Conservation (phyloP, 2,329 filamentous ascomycete species). For the Monosporascus sp. region DNA sequence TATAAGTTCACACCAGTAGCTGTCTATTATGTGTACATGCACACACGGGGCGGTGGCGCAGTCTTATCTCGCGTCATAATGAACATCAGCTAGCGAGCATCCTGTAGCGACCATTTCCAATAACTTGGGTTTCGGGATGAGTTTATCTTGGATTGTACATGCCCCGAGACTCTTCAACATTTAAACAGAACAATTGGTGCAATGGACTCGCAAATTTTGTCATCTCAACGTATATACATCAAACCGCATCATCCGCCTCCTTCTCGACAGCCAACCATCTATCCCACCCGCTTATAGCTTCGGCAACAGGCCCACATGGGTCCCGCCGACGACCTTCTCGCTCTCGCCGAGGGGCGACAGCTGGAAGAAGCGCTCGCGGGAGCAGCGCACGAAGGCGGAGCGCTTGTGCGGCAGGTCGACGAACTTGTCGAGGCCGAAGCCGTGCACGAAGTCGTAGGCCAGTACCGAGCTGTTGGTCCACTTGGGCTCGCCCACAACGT, state of each 20-base stretch:
- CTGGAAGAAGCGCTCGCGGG: slow-evolving; percentile 65
- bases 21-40: background rate
- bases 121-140: too few species aligned
- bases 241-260: background rate
- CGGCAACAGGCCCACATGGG: slow-evolving; percentile 47
- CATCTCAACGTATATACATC: too few species aligned
- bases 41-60: background rate
- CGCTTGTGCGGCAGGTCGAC: slow-evolving; percentile 70
- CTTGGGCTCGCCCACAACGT: slow-evolving; percentile 65
- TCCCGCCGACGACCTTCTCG: slow-evolving; percentile 51
- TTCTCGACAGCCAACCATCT: background rate
- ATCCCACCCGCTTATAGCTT: slow-evolving; percentile 38
- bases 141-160: too few species aligned
- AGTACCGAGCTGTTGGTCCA: slow-evolving; percentile 65
- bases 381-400: slow-evolving; percentile 60
- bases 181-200: too few species aligned
- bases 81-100: too few species aligned
- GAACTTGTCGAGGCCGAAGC: slow-evolving; percentile 67
- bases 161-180: too few species aligned
- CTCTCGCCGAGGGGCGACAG: slow-evolving; percentile 54
- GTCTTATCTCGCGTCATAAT: too few species aligned
- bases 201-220: too few species aligned
- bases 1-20: too few species aligned
- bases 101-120: too few species aligned
- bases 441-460: slow-evolving; percentile 69